These are phyloP conservation scores for Stephania yunnanensis DNA, from an alignment of 164 flowering plant genomes.

Conservation along the genomic window DNA sequence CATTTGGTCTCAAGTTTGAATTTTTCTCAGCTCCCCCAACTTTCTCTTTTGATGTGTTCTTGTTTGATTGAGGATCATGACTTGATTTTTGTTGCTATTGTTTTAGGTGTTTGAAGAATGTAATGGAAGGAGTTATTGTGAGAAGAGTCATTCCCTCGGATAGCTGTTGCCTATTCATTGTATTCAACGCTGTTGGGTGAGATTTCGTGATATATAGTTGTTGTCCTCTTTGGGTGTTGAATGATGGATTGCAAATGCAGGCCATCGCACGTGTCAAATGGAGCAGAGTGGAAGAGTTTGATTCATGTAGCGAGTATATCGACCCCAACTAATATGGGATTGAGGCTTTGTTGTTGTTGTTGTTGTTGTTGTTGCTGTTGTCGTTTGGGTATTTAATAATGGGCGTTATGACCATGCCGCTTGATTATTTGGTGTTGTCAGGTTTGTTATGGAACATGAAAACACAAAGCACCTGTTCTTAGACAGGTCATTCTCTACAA, in stretches of 20 bases:
- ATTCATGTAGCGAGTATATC: no score
- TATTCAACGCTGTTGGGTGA: constrained; percentile 97
- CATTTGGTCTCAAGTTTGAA: background rate
- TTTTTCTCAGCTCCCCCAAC: background rate
- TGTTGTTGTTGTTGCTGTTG: no score
- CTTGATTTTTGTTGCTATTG: background rate
- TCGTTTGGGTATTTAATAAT: no score
- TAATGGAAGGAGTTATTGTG: constrained; percentile 75
- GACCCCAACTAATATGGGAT: no score
- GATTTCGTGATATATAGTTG: background rate
- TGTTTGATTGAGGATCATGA: background rate
- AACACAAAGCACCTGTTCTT: constrained; percentile 66
- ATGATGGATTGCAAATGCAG: background rate
- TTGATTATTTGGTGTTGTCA: constrained; percentile 18
- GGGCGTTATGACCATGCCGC: background rate
- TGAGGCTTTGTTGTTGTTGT: no score
- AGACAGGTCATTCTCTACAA: constrained; percentile 58
- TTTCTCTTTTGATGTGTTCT: background rate
- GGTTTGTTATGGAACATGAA: constrained; percentile 96
- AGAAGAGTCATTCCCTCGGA: constrained; percentile 95
- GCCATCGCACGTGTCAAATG: background rate
- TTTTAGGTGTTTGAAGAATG: constrained; percentile 24
- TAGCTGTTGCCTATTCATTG: constrained; percentile 95
- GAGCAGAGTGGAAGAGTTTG: no score
- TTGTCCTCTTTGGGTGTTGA: background rate